Evolutionary conservation across 495 filamentous ascomycete species (phyloP), one percentile per base, ranked within the genome.

Genomic region (Cairneyella variabilis): DNA sequence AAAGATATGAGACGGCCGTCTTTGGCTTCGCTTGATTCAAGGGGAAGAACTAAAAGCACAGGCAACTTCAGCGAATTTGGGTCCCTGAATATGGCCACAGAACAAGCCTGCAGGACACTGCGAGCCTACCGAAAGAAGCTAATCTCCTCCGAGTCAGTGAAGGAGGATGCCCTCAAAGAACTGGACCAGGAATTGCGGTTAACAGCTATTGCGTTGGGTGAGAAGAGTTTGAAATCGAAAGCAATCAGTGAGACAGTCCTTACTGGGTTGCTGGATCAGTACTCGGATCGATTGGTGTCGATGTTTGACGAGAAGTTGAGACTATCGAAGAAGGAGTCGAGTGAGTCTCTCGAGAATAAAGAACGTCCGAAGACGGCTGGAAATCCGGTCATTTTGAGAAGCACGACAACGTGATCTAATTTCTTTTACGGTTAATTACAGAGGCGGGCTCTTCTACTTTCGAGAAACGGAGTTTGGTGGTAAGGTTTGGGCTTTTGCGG

Each of bases 101-200:
- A 93, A 58, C 85, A 91, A 55, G 74, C 90, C 0, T 90, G 86
- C 58, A 86, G 86, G 22, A 84, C 84, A 4, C 75, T 98, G 6
- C 82, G 86, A 44, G 80, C 84, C 2, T 97, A 95, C 62, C 79
- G 93, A 14, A 92, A 90, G 69, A 89, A 89, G 62, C 77, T 96
- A 7, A 69, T 80, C 20, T 82, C 80, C 11, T 80, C 78, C 11
- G 78, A 82, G 26, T 69, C 77, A 2, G 80, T 91, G 34, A 76
- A 77, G 25, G 70, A 82, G 11, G 85, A 90, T 46, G 67, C 80
- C 2, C 69, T 87, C 17, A 80, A 82, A 34, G 88, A 95, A 61
- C 73, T 96, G 5, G 88, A 93, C 53, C 78, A 83, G 32, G 92
- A 95, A 66, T 70, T 98, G 41, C 77, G 82, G 1, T 76, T 90